A percentile compares a stretch with the other conserved stretches of the same genome.
Evolutionary conservation across 495 filamentous ascomycete genomes (phyloP).

Genomic region (Hypomontagnella submonticulosa): DNA sequence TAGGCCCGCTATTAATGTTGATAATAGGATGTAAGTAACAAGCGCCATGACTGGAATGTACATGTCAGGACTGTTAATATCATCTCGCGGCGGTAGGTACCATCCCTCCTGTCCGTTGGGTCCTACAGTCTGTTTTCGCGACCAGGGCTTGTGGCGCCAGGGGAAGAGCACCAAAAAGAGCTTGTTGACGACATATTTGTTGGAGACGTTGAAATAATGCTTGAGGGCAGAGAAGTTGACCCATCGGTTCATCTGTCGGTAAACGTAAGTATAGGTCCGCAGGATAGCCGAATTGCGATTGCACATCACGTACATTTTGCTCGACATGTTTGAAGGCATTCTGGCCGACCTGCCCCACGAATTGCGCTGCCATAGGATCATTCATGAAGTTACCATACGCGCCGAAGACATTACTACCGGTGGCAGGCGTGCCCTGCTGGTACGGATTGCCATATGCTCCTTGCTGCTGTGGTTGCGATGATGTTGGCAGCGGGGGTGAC

Average conservation of each 20-base stretch:
- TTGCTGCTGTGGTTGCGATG: conserved; percentile 75
- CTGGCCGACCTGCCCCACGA: conserved; percentile 94
- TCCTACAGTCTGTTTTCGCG: conserved; percentile 72
- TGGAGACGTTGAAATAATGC: conserved; percentile 97
- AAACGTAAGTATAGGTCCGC: conserved; percentile 6
- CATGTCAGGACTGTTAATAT: conserved; percentile 98
- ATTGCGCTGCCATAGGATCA: conserved; percentile 90
- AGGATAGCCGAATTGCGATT: background rate
- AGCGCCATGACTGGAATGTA: conserved; percentile 97
- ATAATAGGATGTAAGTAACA: conserved; percentile 96
- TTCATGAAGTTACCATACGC: conserved; percentile 89
- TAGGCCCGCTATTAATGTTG: conserved; percentile 87
- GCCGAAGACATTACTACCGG: conserved; percentile 69
- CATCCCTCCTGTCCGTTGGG: conserved; percentile 79
- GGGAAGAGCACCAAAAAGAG: conserved; percentile 92
- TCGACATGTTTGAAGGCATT: conserved; percentile 89
- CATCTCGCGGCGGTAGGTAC: conserved; percentile 94
- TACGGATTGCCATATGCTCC: conserved; percentile 83
- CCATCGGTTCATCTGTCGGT: conserved; percentile 83
- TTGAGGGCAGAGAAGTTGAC: conserved; percentile 92
- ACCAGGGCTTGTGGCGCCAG: conserved; percentile 97
- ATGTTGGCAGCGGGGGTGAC: conserved; percentile 85
- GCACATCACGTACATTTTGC: conserved; percentile 79
- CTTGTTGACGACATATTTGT: conserved; percentile 87
- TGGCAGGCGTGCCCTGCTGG: conserved; percentile 63